These are phyloP conservation scores for Beauveria bassiana DNA, from an alignment of 2,329 filamentous ascomycete genomes.

Conservation along the genomic window DNA sequence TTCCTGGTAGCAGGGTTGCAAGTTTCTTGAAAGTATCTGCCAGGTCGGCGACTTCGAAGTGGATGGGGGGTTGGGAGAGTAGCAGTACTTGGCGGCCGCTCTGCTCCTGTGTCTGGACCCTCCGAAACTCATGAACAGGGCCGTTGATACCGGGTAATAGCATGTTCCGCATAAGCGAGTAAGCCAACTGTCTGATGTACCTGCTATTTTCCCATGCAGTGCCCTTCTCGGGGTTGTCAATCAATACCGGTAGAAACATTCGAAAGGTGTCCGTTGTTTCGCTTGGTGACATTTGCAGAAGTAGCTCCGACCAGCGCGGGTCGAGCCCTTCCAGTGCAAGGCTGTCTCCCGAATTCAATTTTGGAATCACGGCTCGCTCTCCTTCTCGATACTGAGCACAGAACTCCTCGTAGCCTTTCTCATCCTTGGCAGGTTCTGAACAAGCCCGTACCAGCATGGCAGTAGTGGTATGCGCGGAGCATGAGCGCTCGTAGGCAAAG, in stretches of 20 bases:
- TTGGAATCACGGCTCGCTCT: slow-evolving; percentile 16
- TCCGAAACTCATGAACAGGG: slow-evolving; percentile 28
- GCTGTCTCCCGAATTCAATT: slow-evolving; percentile 3
- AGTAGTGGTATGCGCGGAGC: slow-evolving; percentile 21
- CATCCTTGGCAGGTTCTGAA: slow-evolving; percentile 15
- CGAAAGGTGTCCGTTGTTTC: slow-evolving; percentile 21
- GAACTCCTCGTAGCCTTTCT: slow-evolving; percentile 22
- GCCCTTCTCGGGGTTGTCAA: slow-evolving; percentile 46
- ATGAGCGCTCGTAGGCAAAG: slow-evolving; percentile 29
- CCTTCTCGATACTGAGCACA: slow-evolving; percentile 24
- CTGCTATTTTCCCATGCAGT: slow-evolving; percentile 51
- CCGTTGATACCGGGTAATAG: slow-evolving; percentile 14
- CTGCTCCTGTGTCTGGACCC: slow-evolving; percentile 24
- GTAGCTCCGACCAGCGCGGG: slow-evolving; percentile 31
- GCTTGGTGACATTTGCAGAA: slow-evolving; percentile 23
- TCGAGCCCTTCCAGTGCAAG: slow-evolving; percentile 23
- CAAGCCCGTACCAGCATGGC: slow-evolving; percentile 24
- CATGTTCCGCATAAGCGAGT: slow-evolving; percentile 35
- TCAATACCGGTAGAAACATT: slow-evolving; percentile 58
- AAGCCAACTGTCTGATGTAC: slow-evolving; percentile 43
- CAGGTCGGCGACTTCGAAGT: slow-evolving; percentile 16
- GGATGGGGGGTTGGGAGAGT: slow-evolving; percentile 11
- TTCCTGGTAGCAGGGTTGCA: background rate
- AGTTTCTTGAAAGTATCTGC: slow-evolving; percentile 14
- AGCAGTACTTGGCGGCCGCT: slow-evolving; percentile 21